These are phyloP conservation scores for Tuber calosporum DNA, from an alignment of 495 filamentous ascomycete species.

Conservation along the genomic window DNA sequence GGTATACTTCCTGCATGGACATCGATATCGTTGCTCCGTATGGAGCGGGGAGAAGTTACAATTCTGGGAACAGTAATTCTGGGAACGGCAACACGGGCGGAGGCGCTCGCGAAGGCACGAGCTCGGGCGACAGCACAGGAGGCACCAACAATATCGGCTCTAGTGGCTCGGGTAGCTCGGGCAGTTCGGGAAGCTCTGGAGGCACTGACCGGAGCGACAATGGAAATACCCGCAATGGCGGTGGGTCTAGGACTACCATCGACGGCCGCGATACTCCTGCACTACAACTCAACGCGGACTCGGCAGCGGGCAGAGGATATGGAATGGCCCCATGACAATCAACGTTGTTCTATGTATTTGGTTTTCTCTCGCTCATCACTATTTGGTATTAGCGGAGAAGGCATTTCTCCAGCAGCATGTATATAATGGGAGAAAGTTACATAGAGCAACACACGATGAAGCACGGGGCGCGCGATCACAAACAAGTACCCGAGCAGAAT, in stretches of 20 bases:
- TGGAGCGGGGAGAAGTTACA: neutral
- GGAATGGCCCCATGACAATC: neutral
- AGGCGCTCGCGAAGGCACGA: neutral
- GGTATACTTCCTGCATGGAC: constrained; percentile 36
- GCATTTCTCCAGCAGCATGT: neutral
- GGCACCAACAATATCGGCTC: neutral
- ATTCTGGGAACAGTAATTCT: neutral
- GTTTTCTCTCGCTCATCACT: neutral
- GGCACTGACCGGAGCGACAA: neutral
- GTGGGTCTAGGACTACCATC: neutral
- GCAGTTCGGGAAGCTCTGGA: neutral
- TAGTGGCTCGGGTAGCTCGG: neutral
- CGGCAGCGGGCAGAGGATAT: neutral
- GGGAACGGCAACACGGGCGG: neutral
- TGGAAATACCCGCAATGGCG: neutral
- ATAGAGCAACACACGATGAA: neutral
- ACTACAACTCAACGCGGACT: neutral
- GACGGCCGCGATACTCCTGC: neutral
- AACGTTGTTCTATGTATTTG: neutral
- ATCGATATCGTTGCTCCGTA: constrained; percentile 27
- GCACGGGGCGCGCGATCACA: neutral
- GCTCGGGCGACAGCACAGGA: neutral
- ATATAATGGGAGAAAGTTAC: neutral
- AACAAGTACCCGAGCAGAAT: neutral
- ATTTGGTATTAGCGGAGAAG: neutral